phyloP scores from a whole-genome alignment of 179 eudicot genomes.

The Beta lomatogona region DNA sequence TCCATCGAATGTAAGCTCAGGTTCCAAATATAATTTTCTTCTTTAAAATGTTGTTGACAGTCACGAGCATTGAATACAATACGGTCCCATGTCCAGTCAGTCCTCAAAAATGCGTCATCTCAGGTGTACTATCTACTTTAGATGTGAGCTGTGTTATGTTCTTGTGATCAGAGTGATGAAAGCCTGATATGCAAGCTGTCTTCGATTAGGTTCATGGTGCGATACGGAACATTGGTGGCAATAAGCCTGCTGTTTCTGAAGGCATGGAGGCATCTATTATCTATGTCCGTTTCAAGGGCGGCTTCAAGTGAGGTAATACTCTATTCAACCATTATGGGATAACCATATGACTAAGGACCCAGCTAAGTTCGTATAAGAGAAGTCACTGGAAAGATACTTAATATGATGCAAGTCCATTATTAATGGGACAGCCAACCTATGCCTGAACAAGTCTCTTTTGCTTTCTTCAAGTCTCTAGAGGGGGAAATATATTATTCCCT shows the following conservation, averaged over 20 bases:
- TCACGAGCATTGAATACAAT: slow-evolving; percentile 93
- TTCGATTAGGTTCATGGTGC: slow-evolving; percentile 73
- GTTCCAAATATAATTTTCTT: slow-evolving; percentile 6
- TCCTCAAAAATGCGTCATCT: slow-evolving; percentile 82
- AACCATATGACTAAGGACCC: not conserved
- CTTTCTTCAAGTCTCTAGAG: not conserved
- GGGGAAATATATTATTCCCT: not conserved
- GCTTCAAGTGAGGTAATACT: slow-evolving; percentile 94
- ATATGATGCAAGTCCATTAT: not conserved
- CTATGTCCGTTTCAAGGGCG: slow-evolving; percentile 93
- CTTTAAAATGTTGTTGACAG: slow-evolving; percentile 48
- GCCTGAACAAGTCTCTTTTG: not conserved
- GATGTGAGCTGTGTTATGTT: not conserved
- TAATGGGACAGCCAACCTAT: not conserved
- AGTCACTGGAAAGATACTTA: not conserved
- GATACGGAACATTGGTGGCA: slow-evolving; percentile 60
- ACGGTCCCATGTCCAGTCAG: slow-evolving; percentile 78
- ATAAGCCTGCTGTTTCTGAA: slow-evolving; percentile 76
- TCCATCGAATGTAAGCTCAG: not conserved
- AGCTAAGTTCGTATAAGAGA: not conserved
- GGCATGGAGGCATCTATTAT: slow-evolving; percentile 91
- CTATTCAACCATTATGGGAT: not conserved
- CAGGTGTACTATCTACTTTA: slow-evolving; percentile 52
- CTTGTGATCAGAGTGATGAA: not conserved
- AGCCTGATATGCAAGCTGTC: slow-evolving; percentile 12